phyloP scores from a whole-genome alignment of 345 rosid species.

The Noccaea bulbosa region DNA sequence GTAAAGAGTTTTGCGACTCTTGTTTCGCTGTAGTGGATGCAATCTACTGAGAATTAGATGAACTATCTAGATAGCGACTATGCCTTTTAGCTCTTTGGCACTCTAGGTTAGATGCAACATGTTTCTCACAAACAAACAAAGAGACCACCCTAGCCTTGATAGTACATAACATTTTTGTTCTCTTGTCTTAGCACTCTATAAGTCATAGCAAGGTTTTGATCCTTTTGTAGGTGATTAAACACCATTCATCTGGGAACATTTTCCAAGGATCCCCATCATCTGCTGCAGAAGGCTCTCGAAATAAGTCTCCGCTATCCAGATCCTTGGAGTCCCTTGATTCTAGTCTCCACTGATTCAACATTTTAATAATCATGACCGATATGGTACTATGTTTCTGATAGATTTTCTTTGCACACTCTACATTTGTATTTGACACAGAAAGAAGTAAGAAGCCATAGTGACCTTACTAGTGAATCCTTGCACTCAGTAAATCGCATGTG shows the following conservation, averaged over 20 bases:
- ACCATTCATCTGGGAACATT: slow-evolving; percentile 41
- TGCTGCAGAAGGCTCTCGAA: slow-evolving; percentile 54
- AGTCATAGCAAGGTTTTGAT: slow-evolving; percentile 5
- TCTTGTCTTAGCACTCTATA: not conserved
- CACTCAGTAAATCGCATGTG: slow-evolving; percentile 1
- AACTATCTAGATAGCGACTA: slow-evolving; percentile 9
- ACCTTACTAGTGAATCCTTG: not conserved
- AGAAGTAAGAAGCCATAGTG: not conserved
- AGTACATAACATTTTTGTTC: not conserved
- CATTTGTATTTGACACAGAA: slow-evolving; percentile 3
- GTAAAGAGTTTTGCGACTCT: slow-evolving; percentile 5
- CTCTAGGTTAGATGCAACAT: slow-evolving; percentile 18
- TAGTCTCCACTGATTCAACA: slow-evolving; percentile 37
- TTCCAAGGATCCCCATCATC: slow-evolving; percentile 54
- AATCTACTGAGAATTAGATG: slow-evolving; percentile 2
- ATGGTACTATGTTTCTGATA: slow-evolving; percentile 13
- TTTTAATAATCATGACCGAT: slow-evolving; percentile 1
- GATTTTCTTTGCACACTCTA: not conserved
- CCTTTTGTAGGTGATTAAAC: slow-evolving; percentile 35
- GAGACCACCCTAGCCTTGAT: not conserved
- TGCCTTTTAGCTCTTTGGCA: slow-evolving; percentile 1
- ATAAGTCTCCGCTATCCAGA: slow-evolving; percentile 52
- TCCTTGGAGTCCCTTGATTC: slow-evolving; percentile 57
- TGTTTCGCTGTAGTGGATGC: not conserved
- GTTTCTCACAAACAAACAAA: slow-evolving; percentile 9